Base-by-base conservation (phyloP, 768 basidiomycete species). In the Boletus pseudo-olivaceus region DNA sequence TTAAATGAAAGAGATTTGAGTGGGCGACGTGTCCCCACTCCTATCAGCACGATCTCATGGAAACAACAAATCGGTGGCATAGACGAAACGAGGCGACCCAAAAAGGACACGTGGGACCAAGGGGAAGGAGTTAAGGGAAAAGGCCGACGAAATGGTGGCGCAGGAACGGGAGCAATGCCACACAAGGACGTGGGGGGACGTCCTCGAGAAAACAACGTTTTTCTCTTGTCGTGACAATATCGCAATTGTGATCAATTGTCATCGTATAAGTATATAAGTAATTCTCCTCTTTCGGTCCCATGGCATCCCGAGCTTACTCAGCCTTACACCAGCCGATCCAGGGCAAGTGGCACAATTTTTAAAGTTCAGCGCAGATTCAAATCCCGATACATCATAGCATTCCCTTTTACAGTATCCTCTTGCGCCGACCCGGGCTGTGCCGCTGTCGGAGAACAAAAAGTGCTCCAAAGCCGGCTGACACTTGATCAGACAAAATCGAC, bases 401-500 rank as follows among this genome's bases (percentile, higher is more conserved):
- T 19, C 1, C 47, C 5, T 4, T 9, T 29, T 60, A 51, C 44
- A 55, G 70, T 1, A 65, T 14, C 1, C 26, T 49, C 47, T 71
- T 72, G 35, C 69, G 65, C 58, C 70, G 49, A 7, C 11, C n/a
- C 62, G 53, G 60, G 58, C 68, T 65, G 58, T 70, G 66, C 62
- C 68, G 54, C 33, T 1, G 67, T 67, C 69, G 71, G 69, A 70
- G 67, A 61, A 71, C 59, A 52, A 70, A 70, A 70, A 63, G 52
- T 34, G 59, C 61, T 63, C 69, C 68, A 71, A 59, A 17, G 46
- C 61, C 43, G 65, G 67, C 67, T 67, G 65, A 67, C 67, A 49
- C 38, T 14, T 49, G 62, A 69, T 69, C 65, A 58, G 40, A 60
- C 58, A 63, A 67, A 66, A 66, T 61, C 56, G 64, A 30, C 44